Percentiles rank a stretch among this genome's conserved stretches.
Conservation (phyloP, 2,329 filamentous ascomycete species). For the Penicillium hesseltinei region DNA sequence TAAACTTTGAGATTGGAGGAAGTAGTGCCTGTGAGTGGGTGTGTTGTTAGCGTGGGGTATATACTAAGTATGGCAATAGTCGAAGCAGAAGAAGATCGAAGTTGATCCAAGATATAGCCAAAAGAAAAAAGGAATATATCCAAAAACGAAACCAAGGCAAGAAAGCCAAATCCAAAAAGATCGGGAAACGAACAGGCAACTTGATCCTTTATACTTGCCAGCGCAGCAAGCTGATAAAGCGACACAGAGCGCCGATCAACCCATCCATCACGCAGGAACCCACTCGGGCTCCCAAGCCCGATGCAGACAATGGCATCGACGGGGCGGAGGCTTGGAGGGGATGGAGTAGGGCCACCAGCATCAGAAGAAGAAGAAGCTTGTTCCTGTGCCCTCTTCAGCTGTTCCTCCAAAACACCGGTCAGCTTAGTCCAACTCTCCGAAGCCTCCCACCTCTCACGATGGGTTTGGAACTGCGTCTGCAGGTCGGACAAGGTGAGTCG, state of each 20-base stretch:
- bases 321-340: background rate
- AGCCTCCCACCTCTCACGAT: conserved; percentile 29
- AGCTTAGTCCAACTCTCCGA: conserved; percentile 31
- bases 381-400: background rate
- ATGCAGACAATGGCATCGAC: conserved; percentile 39
- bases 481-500: conserved; percentile 33
- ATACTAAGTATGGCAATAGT: background rate
- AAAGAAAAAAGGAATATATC: background rate
- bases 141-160: background rate
- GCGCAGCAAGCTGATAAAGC: conserved; percentile 42
- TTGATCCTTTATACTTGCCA: conserved; percentile 31
- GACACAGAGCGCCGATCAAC: conserved; percentile 43
- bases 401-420: conserved; percentile 8
- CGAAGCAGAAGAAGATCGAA: no score
- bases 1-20: conserved; percentile 42
- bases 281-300: conserved; percentile 43
- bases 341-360: no score
- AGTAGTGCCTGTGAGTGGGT: background rate
- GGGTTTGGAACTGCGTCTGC: conserved; percentile 30
- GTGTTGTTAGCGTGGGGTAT: background rate
- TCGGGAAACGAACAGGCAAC: conserved; percentile 23
- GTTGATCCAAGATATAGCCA: background rate
- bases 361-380: background rate
- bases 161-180: background rate
- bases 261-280: conserved; percentile 43